These are phyloP conservation scores for Centrapalus pauciflorus DNA, from an alignment of 129 eudicot genomes.

Conservation along the genomic window DNA sequence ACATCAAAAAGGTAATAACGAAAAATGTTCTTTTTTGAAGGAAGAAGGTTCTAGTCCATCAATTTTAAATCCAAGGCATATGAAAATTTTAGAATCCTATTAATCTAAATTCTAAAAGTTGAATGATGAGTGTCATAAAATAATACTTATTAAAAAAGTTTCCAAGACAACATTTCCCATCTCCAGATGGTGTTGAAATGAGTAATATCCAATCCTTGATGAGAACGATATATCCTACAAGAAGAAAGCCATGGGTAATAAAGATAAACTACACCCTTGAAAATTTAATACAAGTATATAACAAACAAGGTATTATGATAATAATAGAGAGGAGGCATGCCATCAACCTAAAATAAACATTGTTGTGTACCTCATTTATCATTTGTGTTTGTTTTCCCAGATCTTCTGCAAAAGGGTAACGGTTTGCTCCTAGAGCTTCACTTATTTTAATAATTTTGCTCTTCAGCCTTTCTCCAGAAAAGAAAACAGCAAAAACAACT, in stretches of 20 bases:
- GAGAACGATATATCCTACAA: neutral
- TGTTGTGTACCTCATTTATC: slow-evolving; percentile 56
- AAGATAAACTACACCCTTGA: neutral
- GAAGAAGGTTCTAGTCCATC: neutral
- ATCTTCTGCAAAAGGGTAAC: slow-evolving; percentile 72
- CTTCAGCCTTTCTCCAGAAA: slow-evolving; percentile 75
- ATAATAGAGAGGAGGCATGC: too few relatives aligned
- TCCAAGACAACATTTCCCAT: neutral
- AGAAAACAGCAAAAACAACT: slow-evolving; percentile 69
- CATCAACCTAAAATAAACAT: neutral
- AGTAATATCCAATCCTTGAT: neutral
- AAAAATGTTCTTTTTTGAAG: neutral
- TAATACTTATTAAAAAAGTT: neutral
- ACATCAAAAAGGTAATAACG: neutral
- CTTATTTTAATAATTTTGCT: slow-evolving; percentile 73
- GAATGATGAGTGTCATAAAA: neutral
- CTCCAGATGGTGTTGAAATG: neutral
- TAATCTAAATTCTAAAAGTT: neutral
- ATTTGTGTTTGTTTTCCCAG: slow-evolving; percentile 60
- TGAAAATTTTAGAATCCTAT: neutral
- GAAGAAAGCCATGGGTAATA: neutral
- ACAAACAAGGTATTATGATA: neutral
- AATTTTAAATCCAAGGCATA: neutral
- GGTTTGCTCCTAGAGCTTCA: slow-evolving; percentile 87
- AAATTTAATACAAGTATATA: neutral